phyloP scores from a whole-genome alignment of 1,284 basidiomycete genomes.

The Ceraceosorus guamensis region DNA sequence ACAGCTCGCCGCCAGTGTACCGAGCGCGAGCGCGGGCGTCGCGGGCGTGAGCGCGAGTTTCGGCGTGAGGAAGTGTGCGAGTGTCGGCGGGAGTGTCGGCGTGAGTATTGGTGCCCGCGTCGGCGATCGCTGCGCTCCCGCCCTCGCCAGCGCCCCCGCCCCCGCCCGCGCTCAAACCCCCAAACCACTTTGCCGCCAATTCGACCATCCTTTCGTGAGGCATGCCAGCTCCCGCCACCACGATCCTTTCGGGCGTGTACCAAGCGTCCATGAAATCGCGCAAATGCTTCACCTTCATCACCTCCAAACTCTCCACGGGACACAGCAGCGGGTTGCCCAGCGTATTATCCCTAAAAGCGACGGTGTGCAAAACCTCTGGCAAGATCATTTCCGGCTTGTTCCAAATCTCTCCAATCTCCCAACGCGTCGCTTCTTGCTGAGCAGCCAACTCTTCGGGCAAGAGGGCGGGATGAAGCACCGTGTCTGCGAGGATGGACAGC shows the following conservation, averaged over 20 bases:
- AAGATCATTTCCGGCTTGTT: slow-evolving; percentile 88
- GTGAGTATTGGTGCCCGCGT: no score
- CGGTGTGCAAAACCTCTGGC: slow-evolving; percentile 81
- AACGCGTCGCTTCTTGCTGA: slow-evolving; percentile 81
- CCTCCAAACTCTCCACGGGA: slow-evolving; percentile 70
- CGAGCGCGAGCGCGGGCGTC: no score
- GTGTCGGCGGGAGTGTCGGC: neutral
- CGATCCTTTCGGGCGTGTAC: slow-evolving; percentile 88
- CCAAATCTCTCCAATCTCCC: slow-evolving; percentile 81
- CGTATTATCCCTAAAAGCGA: slow-evolving; percentile 71
- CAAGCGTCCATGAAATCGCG: slow-evolving; percentile 67
- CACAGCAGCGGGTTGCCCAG: slow-evolving; percentile 85
- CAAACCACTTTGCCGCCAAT: slow-evolving; percentile 74
- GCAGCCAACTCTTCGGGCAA: slow-evolving; percentile 70
- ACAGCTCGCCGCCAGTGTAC: slow-evolving; percentile 76
- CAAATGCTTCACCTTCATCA: slow-evolving; percentile 63
- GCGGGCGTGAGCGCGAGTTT: slow-evolving; percentile 49
- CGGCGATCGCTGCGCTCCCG: no score
- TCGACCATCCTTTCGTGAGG: slow-evolving; percentile 79
- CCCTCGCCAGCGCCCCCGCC: no score
- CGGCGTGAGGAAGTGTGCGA: neutral
- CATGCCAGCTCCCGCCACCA: slow-evolving; percentile 88
- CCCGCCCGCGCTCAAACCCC: slow-evolving; percentile 54
- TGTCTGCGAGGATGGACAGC: slow-evolving; percentile 82
- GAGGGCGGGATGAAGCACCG: slow-evolving; percentile 73